These are phyloP conservation scores for Ceratocystis cubensis DNA, from an alignment of 2,329 filamentous ascomycete species.

Conservation along the genomic window DNA sequence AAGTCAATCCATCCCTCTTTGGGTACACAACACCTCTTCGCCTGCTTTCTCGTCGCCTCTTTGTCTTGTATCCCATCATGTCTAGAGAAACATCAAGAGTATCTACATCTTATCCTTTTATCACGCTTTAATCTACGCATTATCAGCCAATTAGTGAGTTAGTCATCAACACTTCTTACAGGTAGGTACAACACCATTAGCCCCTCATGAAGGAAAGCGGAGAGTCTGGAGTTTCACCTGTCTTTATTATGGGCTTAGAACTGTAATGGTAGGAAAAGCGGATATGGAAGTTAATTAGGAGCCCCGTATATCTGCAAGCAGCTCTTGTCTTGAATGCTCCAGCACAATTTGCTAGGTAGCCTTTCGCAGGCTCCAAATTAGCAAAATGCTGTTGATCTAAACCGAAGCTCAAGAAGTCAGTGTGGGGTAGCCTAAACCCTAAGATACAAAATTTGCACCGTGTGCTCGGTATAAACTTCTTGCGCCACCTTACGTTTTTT, in stretches of 20 bases:
- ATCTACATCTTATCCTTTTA: not conserved
- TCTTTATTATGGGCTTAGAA: not conserved
- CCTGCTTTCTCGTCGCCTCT: not conserved
- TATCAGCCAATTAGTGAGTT: not conserved
- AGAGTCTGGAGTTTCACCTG: not conserved
- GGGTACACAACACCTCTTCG: too few species aligned
- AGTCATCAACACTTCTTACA: not conserved
- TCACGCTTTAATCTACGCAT: not conserved
- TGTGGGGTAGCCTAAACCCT: too few species aligned
- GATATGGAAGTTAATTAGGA: too few species aligned
- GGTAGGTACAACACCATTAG: not conserved
- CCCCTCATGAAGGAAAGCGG: not conserved
- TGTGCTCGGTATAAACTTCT: too few species aligned
- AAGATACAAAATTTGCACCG: slow-evolving; percentile 19
- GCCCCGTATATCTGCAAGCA: too few species aligned
- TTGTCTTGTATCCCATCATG: not conserved
- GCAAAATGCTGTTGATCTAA: too few species aligned
- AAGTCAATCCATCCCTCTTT: too few species aligned
- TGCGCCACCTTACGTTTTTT: too few species aligned
- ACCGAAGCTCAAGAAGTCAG: too few species aligned
- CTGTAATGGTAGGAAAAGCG: not conserved
- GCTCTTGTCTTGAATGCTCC: too few species aligned
- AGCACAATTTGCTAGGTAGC: too few species aligned
- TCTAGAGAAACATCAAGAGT: not conserved
- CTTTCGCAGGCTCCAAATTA: too few species aligned